These are phyloP conservation scores for Lentinula novae-zelandiae DNA, from an alignment of 1,284 basidiomycete genomes.

Conservation along the genomic window DNA sequence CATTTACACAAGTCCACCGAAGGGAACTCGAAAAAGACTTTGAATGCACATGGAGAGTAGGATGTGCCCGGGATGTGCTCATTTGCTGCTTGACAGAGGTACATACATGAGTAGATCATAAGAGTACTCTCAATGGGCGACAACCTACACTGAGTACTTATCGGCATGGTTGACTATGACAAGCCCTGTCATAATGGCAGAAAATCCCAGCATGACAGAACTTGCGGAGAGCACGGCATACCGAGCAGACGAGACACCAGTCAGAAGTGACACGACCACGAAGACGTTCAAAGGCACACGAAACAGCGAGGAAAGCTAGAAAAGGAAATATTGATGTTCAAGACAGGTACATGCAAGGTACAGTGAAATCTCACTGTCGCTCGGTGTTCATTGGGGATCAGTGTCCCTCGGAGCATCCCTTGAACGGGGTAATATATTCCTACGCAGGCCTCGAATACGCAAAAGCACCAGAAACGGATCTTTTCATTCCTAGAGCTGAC, in stretches of 20 bases:
- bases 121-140: background rate
- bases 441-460: slow-evolving; percentile 70
- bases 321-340: slow-evolving; percentile 6
- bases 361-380: slow-evolving; percentile 52
- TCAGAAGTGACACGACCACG: slow-evolving; percentile 67
- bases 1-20: no score
- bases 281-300: slow-evolving; percentile 73
- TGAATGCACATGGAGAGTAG: background rate
- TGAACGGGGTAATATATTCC: slow-evolving; percentile 78
- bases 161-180: slow-evolving; percentile 37
- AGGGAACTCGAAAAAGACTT: background rate
- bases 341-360: background rate
- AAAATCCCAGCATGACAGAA: slow-evolving; percentile 54
- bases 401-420: slow-evolving; percentile 65
- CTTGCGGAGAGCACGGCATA: slow-evolving; percentile 58
- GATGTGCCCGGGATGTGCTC: background rate
- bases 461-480: slow-evolving; percentile 68
- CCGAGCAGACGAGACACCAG: slow-evolving; percentile 64
- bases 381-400: slow-evolving; percentile 71
- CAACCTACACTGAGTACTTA: slow-evolving; percentile 8
- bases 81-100: background rate
- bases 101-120: background rate
- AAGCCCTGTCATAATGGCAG: slow-evolving; percentile 55
- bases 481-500: slow-evolving; percentile 45
- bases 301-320: slow-evolving; percentile 67